phyloP scores from a whole-genome alignment of 2,329 filamentous ascomycete species.

The Helotiales sp. region DNA sequence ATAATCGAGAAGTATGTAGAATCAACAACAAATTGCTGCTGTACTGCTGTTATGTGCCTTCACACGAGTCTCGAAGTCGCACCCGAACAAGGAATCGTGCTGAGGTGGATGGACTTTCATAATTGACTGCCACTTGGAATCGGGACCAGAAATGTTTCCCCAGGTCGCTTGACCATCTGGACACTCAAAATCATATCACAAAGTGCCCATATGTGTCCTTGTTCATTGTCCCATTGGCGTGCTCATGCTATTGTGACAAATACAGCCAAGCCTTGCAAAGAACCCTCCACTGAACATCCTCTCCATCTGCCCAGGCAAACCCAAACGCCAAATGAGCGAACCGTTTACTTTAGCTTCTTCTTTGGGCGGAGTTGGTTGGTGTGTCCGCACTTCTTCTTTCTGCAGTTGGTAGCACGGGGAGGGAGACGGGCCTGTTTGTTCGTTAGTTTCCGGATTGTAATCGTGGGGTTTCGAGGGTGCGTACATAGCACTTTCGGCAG shows the following conservation, averaged over 20 bases:
- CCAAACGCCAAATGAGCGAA: conserved; percentile 41
- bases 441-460: conserved; percentile 25
- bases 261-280: conserved; percentile 30
- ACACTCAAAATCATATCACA: not conserved
- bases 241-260: conserved; percentile 29
- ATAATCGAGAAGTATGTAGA: no score
- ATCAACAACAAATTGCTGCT: no score
- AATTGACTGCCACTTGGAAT: not conserved
- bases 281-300: conserved; percentile 19
- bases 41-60: no score
- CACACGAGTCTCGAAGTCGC: no score
- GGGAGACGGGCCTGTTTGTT: conserved; percentile 71
- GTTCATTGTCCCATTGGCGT: conserved; percentile 24
- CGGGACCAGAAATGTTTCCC: not conserved
- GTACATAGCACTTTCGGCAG: conserved; percentile 99
- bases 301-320: conserved; percentile 17
- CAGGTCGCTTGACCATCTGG: not conserved
- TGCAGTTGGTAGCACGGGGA: conserved; percentile 99
- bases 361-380: conserved; percentile 99
- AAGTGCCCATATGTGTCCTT: conserved; percentile 3
- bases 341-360: conserved; percentile 98
- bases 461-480: conserved; percentile 39
- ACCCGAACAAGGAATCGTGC: no score
- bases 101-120: not conserved
- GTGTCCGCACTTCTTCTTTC: conserved; percentile 99